phyloP scores from a whole-genome alignment of 805 yeast genomes.

The Cyberlindnera mississippiensis region DNA sequence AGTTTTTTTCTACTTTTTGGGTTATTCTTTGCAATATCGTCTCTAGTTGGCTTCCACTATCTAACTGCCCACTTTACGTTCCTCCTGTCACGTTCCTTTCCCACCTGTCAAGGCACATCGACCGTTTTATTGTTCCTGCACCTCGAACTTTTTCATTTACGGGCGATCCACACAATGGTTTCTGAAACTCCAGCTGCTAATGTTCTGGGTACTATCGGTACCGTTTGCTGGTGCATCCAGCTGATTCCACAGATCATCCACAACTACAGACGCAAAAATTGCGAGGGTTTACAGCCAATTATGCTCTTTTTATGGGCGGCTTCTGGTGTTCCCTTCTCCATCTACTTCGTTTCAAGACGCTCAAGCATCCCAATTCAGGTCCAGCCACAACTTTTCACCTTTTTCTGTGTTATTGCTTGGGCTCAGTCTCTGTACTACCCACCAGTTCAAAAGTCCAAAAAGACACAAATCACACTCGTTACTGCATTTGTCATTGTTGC shows the following conservation, averaged over 20 bases:
- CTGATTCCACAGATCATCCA: conserved; percentile 77
- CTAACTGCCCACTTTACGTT: background rate
- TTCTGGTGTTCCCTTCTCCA: conserved; percentile 78
- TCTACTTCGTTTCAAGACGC: conserved; percentile 71
- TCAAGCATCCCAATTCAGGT: conserved; percentile 75
- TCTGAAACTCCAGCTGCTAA: conserved; percentile 47
- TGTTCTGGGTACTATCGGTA: conserved; percentile 81
- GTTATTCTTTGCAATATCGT: background rate
- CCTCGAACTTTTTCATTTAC: background rate
- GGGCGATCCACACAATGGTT: background rate
- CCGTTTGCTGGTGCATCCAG: conserved; percentile 91
- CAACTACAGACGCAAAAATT: conserved; percentile 70
- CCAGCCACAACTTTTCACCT: conserved; percentile 82
- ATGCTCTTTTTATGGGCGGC: conserved; percentile 81
- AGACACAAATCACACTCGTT: conserved; percentile 35
- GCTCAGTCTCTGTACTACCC: conserved; percentile 71
- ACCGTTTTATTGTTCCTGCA: background rate
- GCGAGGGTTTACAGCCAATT: conserved; percentile 77
- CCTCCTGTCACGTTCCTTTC: background rate
- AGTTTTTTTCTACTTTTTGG: background rate
- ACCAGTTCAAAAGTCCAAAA: conserved; percentile 43
- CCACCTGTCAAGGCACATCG: background rate
- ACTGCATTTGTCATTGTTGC: conserved; percentile 39
- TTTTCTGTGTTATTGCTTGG: conserved; percentile 65
- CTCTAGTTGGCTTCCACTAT: background rate